These are phyloP conservation scores for Biscogniauxia marginata DNA, from an alignment of 2,329 filamentous ascomycete species.

Conservation along the genomic window DNA sequence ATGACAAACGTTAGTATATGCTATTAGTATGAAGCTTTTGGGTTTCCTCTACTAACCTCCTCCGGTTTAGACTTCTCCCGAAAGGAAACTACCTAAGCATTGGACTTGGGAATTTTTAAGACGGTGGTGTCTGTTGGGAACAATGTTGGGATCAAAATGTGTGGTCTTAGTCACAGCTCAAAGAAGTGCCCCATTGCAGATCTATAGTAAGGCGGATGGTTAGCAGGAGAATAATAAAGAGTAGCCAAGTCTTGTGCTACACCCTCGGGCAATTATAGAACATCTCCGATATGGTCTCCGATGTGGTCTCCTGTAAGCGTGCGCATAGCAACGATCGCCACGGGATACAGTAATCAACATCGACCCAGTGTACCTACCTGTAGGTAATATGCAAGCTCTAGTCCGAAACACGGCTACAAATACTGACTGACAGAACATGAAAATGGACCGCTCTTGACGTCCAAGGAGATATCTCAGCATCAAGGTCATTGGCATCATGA, in stretches of 20 bases:
- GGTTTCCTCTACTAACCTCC: not conserved
- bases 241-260: not conserved
- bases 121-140: too few relatives aligned
- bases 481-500: not conserved
- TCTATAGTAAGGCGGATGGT: not conserved
- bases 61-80: not conserved
- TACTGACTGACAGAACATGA: not conserved
- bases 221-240: not conserved
- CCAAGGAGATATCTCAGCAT: not conserved
- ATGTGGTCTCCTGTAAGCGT: not conserved
- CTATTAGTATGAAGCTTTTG: not conserved
- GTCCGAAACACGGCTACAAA: not conserved
- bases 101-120: too few relatives aligned
- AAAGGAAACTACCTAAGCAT: not conserved
- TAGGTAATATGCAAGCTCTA: not conserved
- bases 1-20: not conserved
- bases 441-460: not conserved
- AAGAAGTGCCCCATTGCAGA: not conserved
- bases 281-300: not conserved
- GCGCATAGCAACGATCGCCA: not conserved
- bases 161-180: not conserved
- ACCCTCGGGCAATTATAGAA: not conserved
- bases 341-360: not conserved
- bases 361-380: not conserved
- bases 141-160: not conserved